Evolutionary conservation across 164 flowering plant species (phyloP), one percentile per base, ranked within the genome.

Genomic region (Vitis cinerea): DNA sequence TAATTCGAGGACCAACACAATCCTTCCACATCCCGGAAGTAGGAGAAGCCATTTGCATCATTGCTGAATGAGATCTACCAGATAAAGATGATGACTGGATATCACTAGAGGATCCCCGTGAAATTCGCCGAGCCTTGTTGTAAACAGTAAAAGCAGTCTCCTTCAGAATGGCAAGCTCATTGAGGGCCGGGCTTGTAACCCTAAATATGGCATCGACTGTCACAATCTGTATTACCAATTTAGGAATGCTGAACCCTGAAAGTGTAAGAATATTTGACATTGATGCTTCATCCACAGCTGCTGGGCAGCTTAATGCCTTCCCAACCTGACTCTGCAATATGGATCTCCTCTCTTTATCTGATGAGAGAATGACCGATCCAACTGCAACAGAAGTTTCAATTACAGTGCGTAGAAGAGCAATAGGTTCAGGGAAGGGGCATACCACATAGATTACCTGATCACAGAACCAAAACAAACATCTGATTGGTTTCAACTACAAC

Each of bases 141-240:
- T 93, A 96, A 50, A 96, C 94, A 53, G 97, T 89, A 77, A 96
- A 96, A 68, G 99, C 94, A 62, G 83, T 87, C 76, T 96, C 99
- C 82, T 96, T 96, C 17, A 96, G 90, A 81, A 89, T 70, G 63
- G 82, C 82, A 70, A 87, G 92, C 77, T 96, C 98, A 77, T 75
- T 84, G 52, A 86, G 81, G 48, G 87, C 69, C 59, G 99, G 98
- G 65, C 80, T 86, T 62, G 88, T 85, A 61, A 93, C 92, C 80
- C 96, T 78, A 67, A 96, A 89, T 72, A 93, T 85, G 60, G 90
- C 81, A 81, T 96, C 98, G 55, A 89, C 92, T 12, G 97, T 84
- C 63, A 96, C 92, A 79, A 96, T 83, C 78, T 96, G 99, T 70
- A 96, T 77, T 9, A 96, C 97, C 76, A 93, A 71, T 77, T 83